A percentile compares a stretch with the other conserved stretches of the same genome.
Evolutionary conservation across 768 basidiomycete species (phyloP).

Genomic region (Cystofilobasidium ferigula): DNA sequence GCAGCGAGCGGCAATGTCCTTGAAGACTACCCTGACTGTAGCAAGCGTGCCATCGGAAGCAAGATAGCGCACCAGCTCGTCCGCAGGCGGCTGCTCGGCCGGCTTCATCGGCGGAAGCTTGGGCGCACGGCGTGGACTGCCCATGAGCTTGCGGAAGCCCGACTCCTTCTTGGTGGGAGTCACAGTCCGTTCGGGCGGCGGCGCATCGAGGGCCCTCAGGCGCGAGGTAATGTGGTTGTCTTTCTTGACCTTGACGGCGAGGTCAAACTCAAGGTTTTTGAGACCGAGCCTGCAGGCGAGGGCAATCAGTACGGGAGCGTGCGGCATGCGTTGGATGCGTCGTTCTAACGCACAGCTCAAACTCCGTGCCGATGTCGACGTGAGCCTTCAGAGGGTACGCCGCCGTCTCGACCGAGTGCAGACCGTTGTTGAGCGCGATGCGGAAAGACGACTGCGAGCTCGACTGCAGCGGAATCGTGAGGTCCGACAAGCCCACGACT

Average conservation of each 20-base stretch:
- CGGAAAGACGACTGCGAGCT: slow-evolving; percentile 57
- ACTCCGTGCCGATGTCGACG: slow-evolving; percentile 38
- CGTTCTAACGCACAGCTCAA: slow-evolving; percentile 35
- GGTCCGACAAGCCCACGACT: slow-evolving; percentile 67
- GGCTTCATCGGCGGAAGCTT: slow-evolving; percentile 28
- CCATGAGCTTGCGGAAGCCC: slow-evolving; percentile 37
- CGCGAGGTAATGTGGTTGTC: slow-evolving; percentile 75
- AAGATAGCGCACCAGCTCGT: slow-evolving; percentile 71
- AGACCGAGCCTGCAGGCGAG: slow-evolving; percentile 60
- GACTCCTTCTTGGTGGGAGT: slow-evolving; percentile 50
- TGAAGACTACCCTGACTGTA: slow-evolving; percentile 77
- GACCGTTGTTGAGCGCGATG: slow-evolving; percentile 89
- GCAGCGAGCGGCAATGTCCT: slow-evolving; percentile 69
- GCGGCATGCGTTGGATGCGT: not conserved
- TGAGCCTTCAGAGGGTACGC: slow-evolving; percentile 32
- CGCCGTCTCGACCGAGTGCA: slow-evolving; percentile 87
- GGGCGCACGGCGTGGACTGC: slow-evolving; percentile 40
- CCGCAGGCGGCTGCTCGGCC: slow-evolving; percentile 30
- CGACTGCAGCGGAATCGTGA: slow-evolving; percentile 68
- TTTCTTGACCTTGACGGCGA: slow-evolving; percentile 73
- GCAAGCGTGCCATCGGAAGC: slow-evolving; percentile 79
- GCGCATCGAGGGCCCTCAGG: slow-evolving; percentile 55
- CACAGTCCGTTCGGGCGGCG: slow-evolving; percentile 47
- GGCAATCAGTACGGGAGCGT: not conserved
- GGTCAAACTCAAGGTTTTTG: slow-evolving; percentile 86